A percentile compares a stretch with the other conserved stretches of the same genome.
These are phyloP conservation scores for Collybia mongolica DNA, from an alignment of 768 basidiomycete species.

Conservation along the genomic window DNA sequence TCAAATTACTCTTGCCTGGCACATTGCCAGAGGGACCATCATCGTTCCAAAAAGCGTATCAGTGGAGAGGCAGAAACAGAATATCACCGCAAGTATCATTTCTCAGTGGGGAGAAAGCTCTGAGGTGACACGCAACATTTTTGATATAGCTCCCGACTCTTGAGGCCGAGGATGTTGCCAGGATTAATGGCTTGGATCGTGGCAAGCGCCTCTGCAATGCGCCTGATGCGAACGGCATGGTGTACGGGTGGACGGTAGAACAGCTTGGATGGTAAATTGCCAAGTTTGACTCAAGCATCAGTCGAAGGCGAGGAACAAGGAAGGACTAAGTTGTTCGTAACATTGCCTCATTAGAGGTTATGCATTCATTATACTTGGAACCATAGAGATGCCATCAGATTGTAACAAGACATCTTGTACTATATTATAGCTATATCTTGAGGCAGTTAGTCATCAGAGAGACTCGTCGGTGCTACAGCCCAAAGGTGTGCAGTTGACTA, in stretches of 20 bases:
- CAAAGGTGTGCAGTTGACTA: too few species aligned
- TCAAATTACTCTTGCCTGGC: constrained; percentile 54
- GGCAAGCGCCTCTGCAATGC: constrained; percentile 39
- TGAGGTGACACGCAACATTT: neutral
- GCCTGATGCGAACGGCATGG: constrained; percentile 28
- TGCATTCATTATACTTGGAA: too few species aligned
- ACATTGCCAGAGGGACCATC: constrained; percentile 40
- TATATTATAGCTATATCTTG: too few species aligned
- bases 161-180: constrained; percentile 39
- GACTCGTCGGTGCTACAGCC: too few species aligned
- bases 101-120: neutral
- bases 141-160: constrained; percentile 33
- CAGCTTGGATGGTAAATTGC: constrained; percentile 33
- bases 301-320: too few species aligned
- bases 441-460: too few species aligned
- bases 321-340: too few species aligned
- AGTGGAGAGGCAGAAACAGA: constrained; percentile 45
- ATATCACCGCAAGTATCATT: constrained; percentile 37
- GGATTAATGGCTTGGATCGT: constrained; percentile 43
- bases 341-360: too few species aligned
- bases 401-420: too few species aligned
- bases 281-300: too few species aligned
- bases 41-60: constrained; percentile 49
- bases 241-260: constrained; percentile 38
- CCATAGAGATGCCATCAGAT: too few species aligned